phyloP scores from a whole-genome alignment of 2,329 filamentous ascomycete genomes.

The Aaosphaeria pasadenensis region DNA sequence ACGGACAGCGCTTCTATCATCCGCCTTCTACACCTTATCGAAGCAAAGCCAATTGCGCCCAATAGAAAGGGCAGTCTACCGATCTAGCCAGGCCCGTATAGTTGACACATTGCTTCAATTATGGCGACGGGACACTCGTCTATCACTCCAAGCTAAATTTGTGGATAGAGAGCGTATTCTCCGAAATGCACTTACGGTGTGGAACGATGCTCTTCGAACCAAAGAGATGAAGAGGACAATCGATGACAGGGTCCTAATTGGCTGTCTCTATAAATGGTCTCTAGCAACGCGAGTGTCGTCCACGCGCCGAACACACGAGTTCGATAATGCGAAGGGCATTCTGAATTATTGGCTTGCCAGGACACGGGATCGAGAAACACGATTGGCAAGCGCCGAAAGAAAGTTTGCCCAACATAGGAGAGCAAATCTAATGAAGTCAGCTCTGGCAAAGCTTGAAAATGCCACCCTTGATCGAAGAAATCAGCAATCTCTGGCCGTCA shows the following conservation, averaged over 20 bases:
- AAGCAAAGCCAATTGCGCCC: constrained; percentile 43
- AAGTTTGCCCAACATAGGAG: constrained; percentile 30
- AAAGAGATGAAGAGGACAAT: constrained; percentile 52
- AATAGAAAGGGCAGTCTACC: constrained; percentile 7
- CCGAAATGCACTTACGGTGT: constrained; percentile 57
- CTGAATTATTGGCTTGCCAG: constrained; percentile 23
- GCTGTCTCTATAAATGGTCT: constrained; percentile 62
- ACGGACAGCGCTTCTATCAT: constrained; percentile 16
- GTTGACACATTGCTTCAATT: constrained; percentile 45
- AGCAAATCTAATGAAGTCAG: constrained; percentile 20
- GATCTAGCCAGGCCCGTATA: constrained; percentile 42
- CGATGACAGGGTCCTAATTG: constrained; percentile 54
- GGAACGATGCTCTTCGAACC: constrained; percentile 60
- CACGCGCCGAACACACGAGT: constrained; percentile 37
- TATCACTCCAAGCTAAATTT: constrained; percentile 47
- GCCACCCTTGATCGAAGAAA: constrained; percentile 20
- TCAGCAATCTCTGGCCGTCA: constrained; percentile 36
- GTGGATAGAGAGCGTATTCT: constrained; percentile 53
- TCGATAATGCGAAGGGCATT: constrained; percentile 21
- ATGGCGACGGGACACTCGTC: constrained; percentile 47
- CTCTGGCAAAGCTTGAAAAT: constrained; percentile 25
- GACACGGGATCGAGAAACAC: constrained; percentile 16
- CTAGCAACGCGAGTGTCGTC: constrained; percentile 46
- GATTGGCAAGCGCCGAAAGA: constrained; percentile 29
- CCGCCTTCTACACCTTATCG: constrained; percentile 19